These are phyloP conservation scores for Sclerospora graminicola DNA, from an alignment of 352 stramenopile species.

Conservation along the genomic window DNA sequence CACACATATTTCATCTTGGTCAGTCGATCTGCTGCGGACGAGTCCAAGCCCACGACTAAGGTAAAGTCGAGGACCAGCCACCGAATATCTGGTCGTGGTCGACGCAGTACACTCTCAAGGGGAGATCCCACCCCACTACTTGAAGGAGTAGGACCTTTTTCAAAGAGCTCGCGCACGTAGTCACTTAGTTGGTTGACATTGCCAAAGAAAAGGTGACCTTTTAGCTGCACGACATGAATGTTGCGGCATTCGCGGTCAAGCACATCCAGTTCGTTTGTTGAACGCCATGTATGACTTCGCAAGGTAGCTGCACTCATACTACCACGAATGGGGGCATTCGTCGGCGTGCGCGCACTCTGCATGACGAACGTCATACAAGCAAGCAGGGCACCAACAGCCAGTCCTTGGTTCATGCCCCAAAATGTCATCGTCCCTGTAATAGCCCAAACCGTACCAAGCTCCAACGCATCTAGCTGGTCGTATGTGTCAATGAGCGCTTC, in stretches of 20 bases:
- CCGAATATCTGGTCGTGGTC: slow-evolving; percentile 22
- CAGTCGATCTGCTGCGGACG: slow-evolving; percentile 61
- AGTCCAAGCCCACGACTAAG: slow-evolving; percentile 87
- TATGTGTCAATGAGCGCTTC: slow-evolving; percentile 87
- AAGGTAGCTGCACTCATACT: slow-evolving; percentile 88
- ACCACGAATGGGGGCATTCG: slow-evolving; percentile 83
- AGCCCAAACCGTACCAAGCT: slow-evolving; percentile 86
- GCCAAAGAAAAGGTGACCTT: slow-evolving; percentile 83
- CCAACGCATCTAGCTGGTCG: slow-evolving; percentile 81
- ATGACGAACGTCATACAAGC: slow-evolving; percentile 87
- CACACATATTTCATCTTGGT: slow-evolving; percentile 76
- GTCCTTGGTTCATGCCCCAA: slow-evolving; percentile 86
- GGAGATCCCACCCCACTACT: slow-evolving; percentile 5
- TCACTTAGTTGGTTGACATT: slow-evolving; percentile 88
- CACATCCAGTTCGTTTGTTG: slow-evolving; percentile 74
- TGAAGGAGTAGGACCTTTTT: slow-evolving; percentile 5
- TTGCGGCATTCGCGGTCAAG: slow-evolving; percentile 57
- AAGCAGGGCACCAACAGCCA: slow-evolving; percentile 81
- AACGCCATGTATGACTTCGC: slow-evolving; percentile 58
- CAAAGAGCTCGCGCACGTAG: slow-evolving; percentile 72
- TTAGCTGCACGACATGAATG: slow-evolving; percentile 77
- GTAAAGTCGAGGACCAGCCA: slow-evolving; percentile 89
- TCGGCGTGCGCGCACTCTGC: slow-evolving; percentile 71
- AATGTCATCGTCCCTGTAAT: slow-evolving; percentile 89
- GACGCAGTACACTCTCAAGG: slow-evolving; percentile 13